These are phyloP conservation scores for Berberis vulgaris DNA, from an alignment of 164 flowering plant genomes.

Conservation along the genomic window DNA sequence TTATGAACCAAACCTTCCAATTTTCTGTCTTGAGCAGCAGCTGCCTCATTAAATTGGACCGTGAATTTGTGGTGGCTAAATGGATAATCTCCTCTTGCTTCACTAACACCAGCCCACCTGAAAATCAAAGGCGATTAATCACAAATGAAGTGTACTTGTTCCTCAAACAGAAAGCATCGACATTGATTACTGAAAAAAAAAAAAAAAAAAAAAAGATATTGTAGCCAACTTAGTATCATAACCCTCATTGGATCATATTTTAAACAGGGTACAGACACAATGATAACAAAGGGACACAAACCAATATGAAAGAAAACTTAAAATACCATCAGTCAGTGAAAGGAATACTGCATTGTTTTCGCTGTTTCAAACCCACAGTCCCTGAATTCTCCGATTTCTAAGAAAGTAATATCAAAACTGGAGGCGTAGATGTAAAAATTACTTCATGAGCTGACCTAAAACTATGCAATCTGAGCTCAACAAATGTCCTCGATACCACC, in stretches of 20 bases:
- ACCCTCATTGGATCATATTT: too few species aligned
- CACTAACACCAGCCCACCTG: conserved; percentile 98
- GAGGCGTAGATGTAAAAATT: too few species aligned
- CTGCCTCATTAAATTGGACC: conserved; percentile 88
- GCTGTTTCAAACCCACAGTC: background rate
- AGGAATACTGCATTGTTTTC: background rate
- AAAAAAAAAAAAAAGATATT: too few species aligned
- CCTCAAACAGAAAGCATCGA: background rate
- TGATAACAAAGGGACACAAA: background rate
- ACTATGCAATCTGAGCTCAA: too few species aligned
- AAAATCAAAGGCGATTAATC: conserved; percentile 9
- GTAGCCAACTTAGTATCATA: too few species aligned
- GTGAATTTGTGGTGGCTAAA: conserved; percentile 98
- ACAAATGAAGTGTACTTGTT: background rate
- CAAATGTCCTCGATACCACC: too few species aligned
- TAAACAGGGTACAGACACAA: background rate
- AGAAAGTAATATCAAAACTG: too few species aligned
- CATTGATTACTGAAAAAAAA: background rate
- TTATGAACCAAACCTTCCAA: conserved; percentile 93
- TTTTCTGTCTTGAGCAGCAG: conserved; percentile 98
- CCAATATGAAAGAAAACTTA: background rate
- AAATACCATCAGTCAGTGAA: background rate
- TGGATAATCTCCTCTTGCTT: conserved; percentile 95
- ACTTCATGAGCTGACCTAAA: too few species aligned
- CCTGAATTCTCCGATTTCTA: too few species aligned